Evolutionary conservation across 768 basidiomycete genomes (phyloP).

Genomic region (Suillus discolor): DNA sequence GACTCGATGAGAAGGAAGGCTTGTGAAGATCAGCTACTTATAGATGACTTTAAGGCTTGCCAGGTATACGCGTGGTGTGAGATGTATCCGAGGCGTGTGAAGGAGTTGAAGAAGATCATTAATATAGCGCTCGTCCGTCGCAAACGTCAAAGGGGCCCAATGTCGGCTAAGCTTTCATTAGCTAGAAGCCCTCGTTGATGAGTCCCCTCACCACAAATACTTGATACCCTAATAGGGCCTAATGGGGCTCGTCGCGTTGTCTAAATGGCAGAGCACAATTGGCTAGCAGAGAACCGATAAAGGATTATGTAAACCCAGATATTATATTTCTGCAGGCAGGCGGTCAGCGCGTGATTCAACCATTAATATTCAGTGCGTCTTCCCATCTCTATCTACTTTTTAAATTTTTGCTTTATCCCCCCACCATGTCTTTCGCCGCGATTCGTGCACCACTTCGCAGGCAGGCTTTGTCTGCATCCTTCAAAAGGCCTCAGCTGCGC

Average conservation of each 20-base stretch:
- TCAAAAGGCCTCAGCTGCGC: slow-evolving; percentile 36
- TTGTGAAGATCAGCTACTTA: slow-evolving; percentile 10
- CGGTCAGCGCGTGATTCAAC: not conserved
- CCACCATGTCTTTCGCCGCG: slow-evolving; percentile 58
- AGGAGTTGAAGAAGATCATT: slow-evolving; percentile 9
- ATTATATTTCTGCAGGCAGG: slow-evolving; percentile 1
- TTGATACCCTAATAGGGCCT: not conserved
- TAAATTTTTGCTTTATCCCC: slow-evolving; percentile 7
- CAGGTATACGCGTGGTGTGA: slow-evolving; percentile 6
- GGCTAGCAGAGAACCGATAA: slow-evolving; percentile 2
- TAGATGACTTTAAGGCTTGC: not conserved
- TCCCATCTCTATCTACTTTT: not conserved
- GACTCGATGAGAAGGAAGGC: not conserved
- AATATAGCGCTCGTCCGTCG: slow-evolving; percentile 14
- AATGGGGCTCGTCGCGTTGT: not conserved
- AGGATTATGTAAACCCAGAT: slow-evolving; percentile 12
- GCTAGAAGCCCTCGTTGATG: not conserved
- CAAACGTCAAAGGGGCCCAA: slow-evolving; percentile 1
- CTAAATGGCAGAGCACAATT: slow-evolving; percentile 6
- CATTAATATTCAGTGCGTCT: not conserved
- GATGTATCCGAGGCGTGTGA: slow-evolving; percentile 9
- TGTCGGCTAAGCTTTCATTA: not conserved
- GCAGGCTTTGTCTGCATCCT: slow-evolving; percentile 35
- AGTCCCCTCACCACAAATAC: not conserved
- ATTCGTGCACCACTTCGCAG: slow-evolving; percentile 55